Conservation (phyloP, 2,329 filamentous ascomycete genomes). For the Chaetomium globosum region DNA sequence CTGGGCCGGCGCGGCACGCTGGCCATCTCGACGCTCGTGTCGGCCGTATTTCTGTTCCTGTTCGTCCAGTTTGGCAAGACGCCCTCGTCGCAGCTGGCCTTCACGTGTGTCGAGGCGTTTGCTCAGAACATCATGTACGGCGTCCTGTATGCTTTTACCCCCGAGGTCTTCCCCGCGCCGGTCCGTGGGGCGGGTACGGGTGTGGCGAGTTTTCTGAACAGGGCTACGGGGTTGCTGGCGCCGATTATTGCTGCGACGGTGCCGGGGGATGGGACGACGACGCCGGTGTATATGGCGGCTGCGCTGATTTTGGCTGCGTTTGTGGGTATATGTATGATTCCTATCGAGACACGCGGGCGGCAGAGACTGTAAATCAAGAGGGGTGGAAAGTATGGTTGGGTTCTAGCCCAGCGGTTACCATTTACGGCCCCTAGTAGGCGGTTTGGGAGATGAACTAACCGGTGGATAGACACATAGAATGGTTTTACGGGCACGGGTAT, state of each 20-base stretch:
- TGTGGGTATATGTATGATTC: constrained; percentile 61
- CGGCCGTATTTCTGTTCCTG: constrained; percentile 69
- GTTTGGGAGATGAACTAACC: neutral
- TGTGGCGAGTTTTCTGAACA: constrained; percentile 71
- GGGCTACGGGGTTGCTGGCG: constrained; percentile 67
- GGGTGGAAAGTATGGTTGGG: neutral
- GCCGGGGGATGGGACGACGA: constrained; percentile 59
- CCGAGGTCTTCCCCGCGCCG: constrained; percentile 74
- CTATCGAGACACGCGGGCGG: constrained; percentile 64
- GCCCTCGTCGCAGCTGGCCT: constrained; percentile 61
- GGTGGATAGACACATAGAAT: neutral
- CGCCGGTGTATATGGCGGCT: constrained; percentile 61
- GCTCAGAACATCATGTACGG: constrained; percentile 78
- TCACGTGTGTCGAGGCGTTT: constrained; percentile 70
- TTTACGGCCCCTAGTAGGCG: neutral
- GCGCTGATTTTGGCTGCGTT: constrained; percentile 61
- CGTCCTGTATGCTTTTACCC: constrained; percentile 75
- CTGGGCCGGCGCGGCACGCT: constrained; percentile 73
- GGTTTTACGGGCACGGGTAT: neutral
- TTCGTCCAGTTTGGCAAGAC: constrained; percentile 64
- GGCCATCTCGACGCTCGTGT: constrained; percentile 66
- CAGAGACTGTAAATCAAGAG: constrained; percentile 52
- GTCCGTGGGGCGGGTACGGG: constrained; percentile 72
- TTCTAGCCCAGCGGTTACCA: neutral
- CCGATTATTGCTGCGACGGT: constrained; percentile 67